Base-by-base conservation (phyloP, 805 yeast species). In the Nakazawaea peltata region DNA sequence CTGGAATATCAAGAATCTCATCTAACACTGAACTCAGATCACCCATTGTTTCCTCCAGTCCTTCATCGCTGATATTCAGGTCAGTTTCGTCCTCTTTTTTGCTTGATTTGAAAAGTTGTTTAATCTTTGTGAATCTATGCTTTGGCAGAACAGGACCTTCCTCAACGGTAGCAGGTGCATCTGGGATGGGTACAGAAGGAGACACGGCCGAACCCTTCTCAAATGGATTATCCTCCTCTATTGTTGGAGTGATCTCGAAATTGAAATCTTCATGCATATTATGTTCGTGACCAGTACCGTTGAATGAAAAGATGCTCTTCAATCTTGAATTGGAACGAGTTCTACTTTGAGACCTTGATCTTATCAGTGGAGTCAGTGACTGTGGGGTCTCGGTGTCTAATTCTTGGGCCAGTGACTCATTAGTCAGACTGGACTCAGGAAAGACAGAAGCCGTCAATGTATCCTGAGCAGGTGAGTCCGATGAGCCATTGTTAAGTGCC, bases 251-350 rank as follows among this genome's bases (percentile, higher is more conserved):
- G 33, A 34, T 27, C 4, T 33, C 33, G 19, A 27, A 27, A 14
- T 27, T 31, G 26, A 11, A 36, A 16, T 14, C 16, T 18, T 17
- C 23, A 12, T 5, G 8, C 6, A 7, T 13, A 13, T 26, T 33
- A 10, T 23, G 17, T 11, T 22, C 26, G n/a, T 30, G 15, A 26
- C 28, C 24, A 17, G 24, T 34, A 14, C 17, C 22, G 24, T 14
- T 36, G 44, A 65, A 63, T 32, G 53, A 56, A 41, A 67, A 58
- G 13, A 67, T 44, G 34, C 61, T 56, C 2, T 64, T 58, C 14
- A 66, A 45, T 6, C 56, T 46, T 1, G 71, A 65, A 40, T 61
- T 53, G 10, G 71, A 64, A 34, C 71, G 47, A 3, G 65, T 51
- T 40, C 69, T 45, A 12, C 62, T 46, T 26, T 50, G 51, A 4